Percentiles rank a stretch among this genome's conserved stretches.
These are phyloP conservation scores for Phylloporus sp. DNA, from an alignment of 768 basidiomycete species.

Conservation along the genomic window DNA sequence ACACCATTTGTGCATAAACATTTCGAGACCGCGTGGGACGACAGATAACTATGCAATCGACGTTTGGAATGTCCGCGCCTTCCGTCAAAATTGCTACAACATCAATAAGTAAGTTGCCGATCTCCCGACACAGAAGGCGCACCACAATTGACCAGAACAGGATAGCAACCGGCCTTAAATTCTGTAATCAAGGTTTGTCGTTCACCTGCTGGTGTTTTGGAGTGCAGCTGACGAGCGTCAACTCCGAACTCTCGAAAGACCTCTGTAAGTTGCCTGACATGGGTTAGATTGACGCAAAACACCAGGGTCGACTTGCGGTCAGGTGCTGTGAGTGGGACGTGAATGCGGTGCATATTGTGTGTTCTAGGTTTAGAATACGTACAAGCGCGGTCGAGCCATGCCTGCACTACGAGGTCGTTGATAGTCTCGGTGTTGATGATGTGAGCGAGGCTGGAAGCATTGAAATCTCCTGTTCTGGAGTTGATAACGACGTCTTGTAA, in stretches of 20 bases:
- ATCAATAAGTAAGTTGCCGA: background rate
- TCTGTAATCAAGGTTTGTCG: constrained; percentile 57
- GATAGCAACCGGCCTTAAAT: constrained; percentile 71
- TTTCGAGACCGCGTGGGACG: constrained; percentile 87
- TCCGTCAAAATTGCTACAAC: constrained; percentile 87
- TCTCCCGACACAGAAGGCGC: constrained; percentile 10
- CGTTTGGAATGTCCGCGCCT: constrained; percentile 91
- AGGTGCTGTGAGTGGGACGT: constrained; percentile 28
- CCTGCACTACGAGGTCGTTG: constrained; percentile 71
- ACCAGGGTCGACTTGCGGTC: constrained; percentile 81
- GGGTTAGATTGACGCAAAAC: constrained; percentile 84
- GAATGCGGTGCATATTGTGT: constrained; percentile 4
- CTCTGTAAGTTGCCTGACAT: constrained; percentile 70
- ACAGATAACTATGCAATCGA: constrained; percentile 86
- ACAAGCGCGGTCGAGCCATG: constrained; percentile 87
- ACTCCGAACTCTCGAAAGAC: constrained; percentile 69
- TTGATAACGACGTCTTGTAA: constrained; percentile 64
- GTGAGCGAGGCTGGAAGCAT: constrained; percentile 66
- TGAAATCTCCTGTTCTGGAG: constrained; percentile 73
- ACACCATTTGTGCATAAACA: constrained; percentile 88
- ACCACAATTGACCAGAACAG: constrained; percentile 91
- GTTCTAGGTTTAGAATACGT: constrained; percentile 18
- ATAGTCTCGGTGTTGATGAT: constrained; percentile 77
- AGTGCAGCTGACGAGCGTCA: constrained; percentile 79
- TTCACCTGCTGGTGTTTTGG: constrained; percentile 58